These are phyloP conservation scores for Lactarius indigo DNA, from an alignment of 768 basidiomycete genomes.

Conservation along the genomic window DNA sequence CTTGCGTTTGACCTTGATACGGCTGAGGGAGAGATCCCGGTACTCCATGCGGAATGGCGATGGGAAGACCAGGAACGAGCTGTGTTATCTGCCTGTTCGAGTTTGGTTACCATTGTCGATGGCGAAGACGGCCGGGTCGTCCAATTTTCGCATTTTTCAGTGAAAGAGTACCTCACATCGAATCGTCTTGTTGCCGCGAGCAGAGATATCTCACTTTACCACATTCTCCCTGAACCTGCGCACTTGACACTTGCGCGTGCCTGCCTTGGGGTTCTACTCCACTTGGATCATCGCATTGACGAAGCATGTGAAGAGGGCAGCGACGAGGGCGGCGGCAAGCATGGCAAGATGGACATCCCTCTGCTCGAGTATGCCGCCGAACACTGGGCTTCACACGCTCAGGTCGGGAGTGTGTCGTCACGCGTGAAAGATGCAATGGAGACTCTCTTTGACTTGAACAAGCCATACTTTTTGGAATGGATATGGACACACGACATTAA, in stretches of 20 bases:
- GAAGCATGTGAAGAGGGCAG: neutral
- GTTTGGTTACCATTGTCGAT: neutral
- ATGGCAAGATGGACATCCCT: neutral
- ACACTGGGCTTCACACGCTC: too few relatives aligned
- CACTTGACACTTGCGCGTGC: neutral
- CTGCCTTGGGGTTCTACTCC: neutral
- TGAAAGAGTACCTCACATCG: neutral
- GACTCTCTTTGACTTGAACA: neutral
- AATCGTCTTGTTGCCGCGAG: neutral
- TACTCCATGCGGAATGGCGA: too few relatives aligned
- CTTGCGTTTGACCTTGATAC: too few relatives aligned
- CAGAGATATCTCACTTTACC: neutral
- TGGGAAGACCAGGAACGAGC: too few relatives aligned
- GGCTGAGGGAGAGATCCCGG: too few relatives aligned
- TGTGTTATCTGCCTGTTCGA: too few relatives aligned
- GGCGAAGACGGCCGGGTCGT: neutral
- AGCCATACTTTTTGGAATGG: neutral
- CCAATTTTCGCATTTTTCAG: neutral
- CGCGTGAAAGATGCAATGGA: too few relatives aligned
- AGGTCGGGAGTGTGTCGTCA: too few relatives aligned
- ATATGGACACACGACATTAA: too few relatives aligned
- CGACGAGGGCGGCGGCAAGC: too few relatives aligned
- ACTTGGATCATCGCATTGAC: neutral
- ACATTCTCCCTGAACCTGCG: neutral
- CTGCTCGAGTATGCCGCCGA: neutral